These are phyloP conservation scores for Peronospora tabacina DNA, from an alignment of 352 stramenopile species.

Conservation along the genomic window DNA sequence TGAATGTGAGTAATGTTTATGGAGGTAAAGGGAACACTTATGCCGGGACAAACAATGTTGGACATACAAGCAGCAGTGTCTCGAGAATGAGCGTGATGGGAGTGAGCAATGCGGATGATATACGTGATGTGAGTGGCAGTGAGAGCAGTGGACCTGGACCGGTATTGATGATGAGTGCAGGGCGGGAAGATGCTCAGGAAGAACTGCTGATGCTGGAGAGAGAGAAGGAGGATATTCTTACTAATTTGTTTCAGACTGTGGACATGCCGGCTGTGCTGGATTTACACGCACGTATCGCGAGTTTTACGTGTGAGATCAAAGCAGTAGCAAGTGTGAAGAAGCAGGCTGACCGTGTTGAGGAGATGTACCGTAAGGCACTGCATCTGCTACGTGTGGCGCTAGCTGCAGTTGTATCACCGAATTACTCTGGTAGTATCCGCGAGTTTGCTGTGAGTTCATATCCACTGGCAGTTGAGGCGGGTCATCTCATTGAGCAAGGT, in stretches of 20 bases:
- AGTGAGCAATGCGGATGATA: conserved; percentile 22
- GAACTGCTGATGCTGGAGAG: conserved; percentile 55
- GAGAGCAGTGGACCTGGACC: conserved; percentile 27
- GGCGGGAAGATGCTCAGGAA: conserved; percentile 42
- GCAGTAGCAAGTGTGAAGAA: conserved; percentile 65
- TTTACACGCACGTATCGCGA: conserved; percentile 60
- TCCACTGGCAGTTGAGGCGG: conserved; percentile 65
- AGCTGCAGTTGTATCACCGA: conserved; percentile 56
- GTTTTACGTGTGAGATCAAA: conserved; percentile 74
- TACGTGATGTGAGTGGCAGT: conserved; percentile 25
- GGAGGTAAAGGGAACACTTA: conserved; percentile 6
- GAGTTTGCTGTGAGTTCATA: conserved; percentile 74
- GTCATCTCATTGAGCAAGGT: conserved; percentile 62
- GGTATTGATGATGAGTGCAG: conserved; percentile 26
- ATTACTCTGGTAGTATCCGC: conserved; percentile 61
- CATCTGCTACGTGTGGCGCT: conserved; percentile 63
- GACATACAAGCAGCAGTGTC: conserved; percentile 18
- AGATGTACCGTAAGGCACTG: conserved; percentile 68
- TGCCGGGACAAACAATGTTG: conserved; percentile 10
- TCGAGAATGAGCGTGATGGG: conserved; percentile 20
- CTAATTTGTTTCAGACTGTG: conserved; percentile 48
- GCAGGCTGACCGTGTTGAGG: conserved; percentile 63
- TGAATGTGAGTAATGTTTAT: conserved; percentile 34
- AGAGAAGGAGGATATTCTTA: conserved; percentile 68
- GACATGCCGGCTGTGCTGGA: conserved; percentile 61